These are phyloP conservation scores for Pythium dissotocum DNA, from an alignment of 352 stramenopile species.

Conservation along the genomic window DNA sequence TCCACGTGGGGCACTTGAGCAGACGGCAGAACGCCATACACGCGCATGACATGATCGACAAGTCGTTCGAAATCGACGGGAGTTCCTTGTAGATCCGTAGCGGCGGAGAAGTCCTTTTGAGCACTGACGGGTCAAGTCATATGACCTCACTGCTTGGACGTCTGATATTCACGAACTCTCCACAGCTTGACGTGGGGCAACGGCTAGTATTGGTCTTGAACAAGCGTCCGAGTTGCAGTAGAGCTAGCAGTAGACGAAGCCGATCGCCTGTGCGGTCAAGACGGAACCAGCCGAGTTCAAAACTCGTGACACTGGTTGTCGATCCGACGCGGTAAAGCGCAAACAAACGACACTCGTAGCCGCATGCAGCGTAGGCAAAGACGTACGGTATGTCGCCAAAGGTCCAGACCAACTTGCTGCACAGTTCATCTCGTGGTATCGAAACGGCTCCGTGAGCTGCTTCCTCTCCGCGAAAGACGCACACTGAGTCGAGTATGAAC, in stretches of 20 bases:
- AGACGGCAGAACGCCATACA: not conserved
- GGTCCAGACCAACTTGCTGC: not conserved
- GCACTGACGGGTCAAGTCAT: not conserved
- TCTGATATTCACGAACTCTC: not conserved
- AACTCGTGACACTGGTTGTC: not conserved
- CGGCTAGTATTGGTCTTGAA: not conserved
- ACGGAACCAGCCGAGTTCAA: not conserved
- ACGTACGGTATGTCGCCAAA: not conserved
- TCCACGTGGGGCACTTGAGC: not conserved
- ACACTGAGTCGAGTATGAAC: not conserved
- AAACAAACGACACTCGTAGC: not conserved
- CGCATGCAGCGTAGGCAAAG: not conserved
- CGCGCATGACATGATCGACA: too few species aligned
- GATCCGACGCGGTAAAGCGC: not conserved
- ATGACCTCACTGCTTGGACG: not conserved
- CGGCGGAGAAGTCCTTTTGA: not conserved
- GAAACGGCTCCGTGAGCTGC: not conserved
- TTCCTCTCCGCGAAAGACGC: not conserved
- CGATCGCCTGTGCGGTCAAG: not conserved
- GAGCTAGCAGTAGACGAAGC: not conserved
- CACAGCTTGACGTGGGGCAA: not conserved
- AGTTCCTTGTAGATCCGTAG: not conserved
- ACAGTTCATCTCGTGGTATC: not conserved
- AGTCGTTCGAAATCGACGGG: not conserved
- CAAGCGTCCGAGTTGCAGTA: not conserved